Evolutionary conservation across 441 rosid species (phyloP).

Genomic region (Populus tomentosa): DNA sequence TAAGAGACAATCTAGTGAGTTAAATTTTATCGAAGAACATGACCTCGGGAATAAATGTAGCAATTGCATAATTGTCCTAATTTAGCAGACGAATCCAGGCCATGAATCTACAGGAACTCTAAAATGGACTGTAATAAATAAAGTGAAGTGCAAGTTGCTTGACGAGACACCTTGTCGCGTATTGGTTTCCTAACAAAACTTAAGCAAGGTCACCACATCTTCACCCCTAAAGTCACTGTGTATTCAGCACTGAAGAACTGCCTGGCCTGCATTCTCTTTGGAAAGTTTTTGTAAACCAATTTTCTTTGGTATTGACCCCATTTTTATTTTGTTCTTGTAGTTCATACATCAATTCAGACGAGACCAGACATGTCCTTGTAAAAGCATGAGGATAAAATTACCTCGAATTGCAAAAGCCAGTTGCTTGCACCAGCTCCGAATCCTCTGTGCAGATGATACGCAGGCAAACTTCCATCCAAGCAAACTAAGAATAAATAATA

Average conservation of each 20-base stretch:
- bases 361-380: not conserved
- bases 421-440: slow-evolving; percentile 71
- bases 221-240: too few species aligned
- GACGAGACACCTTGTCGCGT: not conserved
- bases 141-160: not conserved
- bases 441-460: slow-evolving; percentile 76
- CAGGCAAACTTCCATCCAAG: slow-evolving; percentile 94
- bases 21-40: too few species aligned
- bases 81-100: too few species aligned
- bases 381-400: slow-evolving; percentile 9
- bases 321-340: not conserved
- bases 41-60: too few species aligned
- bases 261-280: too few species aligned
- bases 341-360: not conserved
- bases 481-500: slow-evolving; percentile 41
- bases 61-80: too few species aligned
- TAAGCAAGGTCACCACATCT: too few species aligned
- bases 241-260: too few species aligned
- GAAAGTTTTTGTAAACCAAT: too few species aligned
- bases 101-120: not conserved
- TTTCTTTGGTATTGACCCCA: too few species aligned
- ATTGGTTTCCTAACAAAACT: not conserved
- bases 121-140: not conserved
- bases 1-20: too few species aligned
- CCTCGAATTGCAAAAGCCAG: slow-evolving; percentile 95